Evolutionary conservation across 2,329 filamentous ascomycete genomes (phyloP).

Genomic region (Aspergillus costaricaensis): DNA sequence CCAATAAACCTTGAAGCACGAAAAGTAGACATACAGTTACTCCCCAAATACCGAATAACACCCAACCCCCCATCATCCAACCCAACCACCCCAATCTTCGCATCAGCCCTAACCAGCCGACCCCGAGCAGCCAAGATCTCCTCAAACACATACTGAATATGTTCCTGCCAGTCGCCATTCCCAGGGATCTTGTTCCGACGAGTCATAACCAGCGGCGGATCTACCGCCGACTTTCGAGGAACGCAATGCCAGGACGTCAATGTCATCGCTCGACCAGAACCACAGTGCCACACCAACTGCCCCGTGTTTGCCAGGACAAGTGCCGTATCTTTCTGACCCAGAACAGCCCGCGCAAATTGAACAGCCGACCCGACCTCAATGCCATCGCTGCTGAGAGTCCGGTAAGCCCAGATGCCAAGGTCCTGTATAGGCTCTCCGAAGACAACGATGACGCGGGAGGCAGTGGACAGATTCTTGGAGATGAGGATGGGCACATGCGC

Average conservation of each 20-base stretch:
- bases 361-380: constrained; percentile 71
- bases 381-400: constrained; percentile 64
- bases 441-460: constrained; percentile 69
- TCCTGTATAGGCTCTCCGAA: constrained; percentile 73
- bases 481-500: constrained; percentile 71
- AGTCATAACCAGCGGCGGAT: constrained; percentile 55
- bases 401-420: constrained; percentile 72
- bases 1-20: neutral
- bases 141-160: constrained; percentile 69
- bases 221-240: constrained; percentile 64
- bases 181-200: constrained; percentile 63
- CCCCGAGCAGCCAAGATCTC: constrained; percentile 53
- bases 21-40: constrained; percentile 49
- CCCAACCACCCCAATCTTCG: constrained; percentile 69
- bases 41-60: constrained; percentile 60
- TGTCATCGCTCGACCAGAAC: constrained; percentile 62
- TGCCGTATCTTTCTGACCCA: constrained; percentile 28
- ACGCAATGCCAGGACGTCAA: constrained; percentile 58
- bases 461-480: constrained; percentile 56
- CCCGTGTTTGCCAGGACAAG: constrained; percentile 78
- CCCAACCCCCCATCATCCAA: constrained; percentile 67
- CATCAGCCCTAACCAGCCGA: constrained; percentile 49
- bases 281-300: constrained; percentile 74
- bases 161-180: constrained; percentile 60
- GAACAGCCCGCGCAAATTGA: constrained; percentile 58